Conservation (phyloP, 1,139 yeast genomes). For the Suhomyces coccinellae region DNA sequence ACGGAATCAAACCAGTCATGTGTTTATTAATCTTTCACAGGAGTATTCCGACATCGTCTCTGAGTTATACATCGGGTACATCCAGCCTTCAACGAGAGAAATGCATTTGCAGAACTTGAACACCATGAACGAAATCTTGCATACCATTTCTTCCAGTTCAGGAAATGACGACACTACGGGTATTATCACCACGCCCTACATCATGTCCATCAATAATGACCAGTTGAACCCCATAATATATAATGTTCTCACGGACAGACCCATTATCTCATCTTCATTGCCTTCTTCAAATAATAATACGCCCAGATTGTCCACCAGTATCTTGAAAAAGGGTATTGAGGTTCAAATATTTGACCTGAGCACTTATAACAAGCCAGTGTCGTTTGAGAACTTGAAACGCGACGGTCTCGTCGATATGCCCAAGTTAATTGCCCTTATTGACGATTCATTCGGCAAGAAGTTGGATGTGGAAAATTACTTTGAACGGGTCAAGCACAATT, state of each 20-base stretch:
- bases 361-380: constrained; percentile 33
- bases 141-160: constrained; percentile 30
- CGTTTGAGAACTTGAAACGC: constrained; percentile 45
- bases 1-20: constrained; percentile 80
- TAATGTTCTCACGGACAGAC: constrained; percentile 86
- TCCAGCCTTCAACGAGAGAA: constrained; percentile 45
- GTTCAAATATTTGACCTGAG: constrained; percentile 51
- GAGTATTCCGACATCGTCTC: constrained; percentile 68
- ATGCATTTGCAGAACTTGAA: constrained; percentile 55
- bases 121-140: constrained; percentile 50
- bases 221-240: constrained; percentile 77
- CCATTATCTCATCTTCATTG: constrained; percentile 87
- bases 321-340: constrained; percentile 74
- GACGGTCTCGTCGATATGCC: constrained; percentile 55
- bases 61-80: constrained; percentile 59
- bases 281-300: constrained; percentile 72
- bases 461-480: constrained; percentile 69
- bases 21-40: constrained; percentile 80
- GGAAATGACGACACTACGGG: constrained; percentile 48
- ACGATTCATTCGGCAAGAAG: constrained; percentile 74
- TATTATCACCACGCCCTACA: constrained; percentile 42
- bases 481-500: constrained; percentile 56
- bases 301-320: constrained; percentile 71
- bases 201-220: constrained; percentile 48
- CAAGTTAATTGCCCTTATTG: constrained; percentile 60